A percentile compares a stretch with the other conserved stretches of the same genome.
Conservation (phyloP, 2,329 filamentous ascomycete genomes). For the Colletotrichum kahawae region DNA sequence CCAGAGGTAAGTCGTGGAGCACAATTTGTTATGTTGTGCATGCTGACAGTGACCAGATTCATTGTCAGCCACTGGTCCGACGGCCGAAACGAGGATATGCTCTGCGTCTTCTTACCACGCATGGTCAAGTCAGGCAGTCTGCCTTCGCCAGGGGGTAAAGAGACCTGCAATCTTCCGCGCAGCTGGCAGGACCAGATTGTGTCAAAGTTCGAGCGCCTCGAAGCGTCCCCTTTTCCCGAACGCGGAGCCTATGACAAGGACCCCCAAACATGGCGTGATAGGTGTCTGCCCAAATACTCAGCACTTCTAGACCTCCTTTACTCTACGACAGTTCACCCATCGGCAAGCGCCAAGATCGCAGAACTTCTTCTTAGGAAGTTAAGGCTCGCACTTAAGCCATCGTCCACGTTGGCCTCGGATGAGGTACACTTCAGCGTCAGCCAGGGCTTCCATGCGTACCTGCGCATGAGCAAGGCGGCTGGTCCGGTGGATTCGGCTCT, state of each 20-base stretch:
- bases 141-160: conserved; percentile 55
- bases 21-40: not conserved
- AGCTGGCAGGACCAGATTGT: conserved; percentile 78
- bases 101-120: conserved; percentile 72
- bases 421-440: conserved; percentile 77
- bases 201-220: conserved; percentile 69
- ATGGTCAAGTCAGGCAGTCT: conserved; percentile 64
- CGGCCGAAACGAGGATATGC: conserved; percentile 66
- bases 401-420: conserved; percentile 62
- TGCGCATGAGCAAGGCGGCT: conserved; percentile 67
- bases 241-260: conserved; percentile 67
- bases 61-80: conserved; percentile 76
- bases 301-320: conserved; percentile 69
- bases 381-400: conserved; percentile 67
- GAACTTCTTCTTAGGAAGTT: conserved; percentile 70
- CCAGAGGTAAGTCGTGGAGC: conserved; percentile 64
- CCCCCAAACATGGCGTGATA: conserved; percentile 64
- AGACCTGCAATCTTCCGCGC: conserved; percentile 63
- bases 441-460: conserved; percentile 75
- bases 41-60: conserved; percentile 59
- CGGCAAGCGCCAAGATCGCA: conserved; percentile 69
- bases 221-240: conserved; percentile 69
- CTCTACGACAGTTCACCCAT: conserved; percentile 67
- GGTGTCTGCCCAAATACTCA: conserved; percentile 71
- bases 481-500: conserved; percentile 63